Evolutionary conservation across 1,284 basidiomycete species (phyloP).

Genomic region (Sporisorium scitamineum): DNA sequence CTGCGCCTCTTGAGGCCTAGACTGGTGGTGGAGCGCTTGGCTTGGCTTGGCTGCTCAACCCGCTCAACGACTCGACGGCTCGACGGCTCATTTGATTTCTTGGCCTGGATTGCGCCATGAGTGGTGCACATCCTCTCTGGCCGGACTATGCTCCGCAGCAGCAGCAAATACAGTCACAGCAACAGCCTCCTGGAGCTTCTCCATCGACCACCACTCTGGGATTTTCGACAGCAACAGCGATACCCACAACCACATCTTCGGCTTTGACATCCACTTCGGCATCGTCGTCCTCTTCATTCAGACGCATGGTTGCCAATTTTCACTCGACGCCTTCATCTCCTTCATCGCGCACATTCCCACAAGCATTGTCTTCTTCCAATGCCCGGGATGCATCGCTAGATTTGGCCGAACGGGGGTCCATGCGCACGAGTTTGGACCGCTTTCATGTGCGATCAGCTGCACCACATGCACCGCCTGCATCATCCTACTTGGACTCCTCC

Average conservation of each 20-base stretch:
- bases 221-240: neutral
- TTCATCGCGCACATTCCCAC: neutral
- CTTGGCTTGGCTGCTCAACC: neutral
- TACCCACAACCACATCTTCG: neutral
- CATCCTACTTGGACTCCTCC: neutral
- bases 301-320: slow-evolving; percentile 2
- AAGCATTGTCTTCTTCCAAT: neutral
- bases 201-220: neutral
- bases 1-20: neutral
- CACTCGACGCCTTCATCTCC: slow-evolving; percentile 1
- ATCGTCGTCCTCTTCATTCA: neutral
- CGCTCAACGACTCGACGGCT: no score
- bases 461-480: neutral
- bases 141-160: slow-evolving; percentile 24
- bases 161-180: neutral
- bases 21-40: neutral
- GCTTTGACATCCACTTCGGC: slow-evolving; percentile 7
- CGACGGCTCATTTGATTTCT: no score
- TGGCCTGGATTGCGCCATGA: slow-evolving; percentile 7
- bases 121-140: slow-evolving; percentile 24
- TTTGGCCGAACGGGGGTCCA: slow-evolving; percentile 3
- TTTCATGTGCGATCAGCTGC: slow-evolving; percentile 1
- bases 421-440: slow-evolving; percentile 35
- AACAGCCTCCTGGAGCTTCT: neutral
- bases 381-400: neutral